phyloP scores from a whole-genome alignment of 805 yeast species.

The Metschnikowia baotianmanensis region DNA sequence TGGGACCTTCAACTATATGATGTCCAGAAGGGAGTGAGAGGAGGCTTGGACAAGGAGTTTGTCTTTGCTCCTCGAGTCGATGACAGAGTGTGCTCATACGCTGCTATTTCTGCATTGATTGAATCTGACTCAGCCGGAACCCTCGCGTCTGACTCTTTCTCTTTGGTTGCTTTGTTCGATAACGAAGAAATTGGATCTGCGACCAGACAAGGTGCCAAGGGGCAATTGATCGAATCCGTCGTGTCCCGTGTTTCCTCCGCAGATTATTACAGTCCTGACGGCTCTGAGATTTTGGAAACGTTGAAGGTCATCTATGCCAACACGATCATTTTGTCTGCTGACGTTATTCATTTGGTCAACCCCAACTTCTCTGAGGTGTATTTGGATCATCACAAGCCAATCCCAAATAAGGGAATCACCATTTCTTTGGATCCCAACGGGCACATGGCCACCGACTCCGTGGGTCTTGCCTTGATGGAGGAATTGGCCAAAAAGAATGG shows the following conservation, averaged over 20 bases:
- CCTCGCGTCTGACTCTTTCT: slow-evolving; percentile 39
- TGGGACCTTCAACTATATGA: slow-evolving; percentile 79
- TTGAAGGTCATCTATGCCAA: slow-evolving; percentile 58
- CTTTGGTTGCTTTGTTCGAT: slow-evolving; percentile 66
- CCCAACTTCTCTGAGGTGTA: slow-evolving; percentile 73
- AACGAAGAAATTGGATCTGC: slow-evolving; percentile 84
- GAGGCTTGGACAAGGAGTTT: slow-evolving; percentile 77
- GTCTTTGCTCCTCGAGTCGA: slow-evolving; percentile 81
- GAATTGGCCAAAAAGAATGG: slow-evolving; percentile 64
- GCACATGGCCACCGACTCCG: slow-evolving; percentile 79
- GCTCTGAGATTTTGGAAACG: slow-evolving; percentile 24
- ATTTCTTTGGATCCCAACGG: slow-evolving; percentile 75
- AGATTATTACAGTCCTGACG: slow-evolving; percentile 20
- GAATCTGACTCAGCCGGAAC: slow-evolving; percentile 29
- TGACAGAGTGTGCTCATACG: slow-evolving; percentile 77
- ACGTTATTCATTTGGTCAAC: slow-evolving; percentile 77
- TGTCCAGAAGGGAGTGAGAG: slow-evolving; percentile 73
- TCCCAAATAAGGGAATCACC: slow-evolving; percentile 74
- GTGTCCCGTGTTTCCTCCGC: slow-evolving; percentile 52
- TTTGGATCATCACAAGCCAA: slow-evolving; percentile 74
- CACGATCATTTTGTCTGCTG: slow-evolving; percentile 78
- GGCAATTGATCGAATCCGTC: slow-evolving; percentile 67
- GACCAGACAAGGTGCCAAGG: slow-evolving; percentile 78
- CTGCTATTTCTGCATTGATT: slow-evolving; percentile 63
- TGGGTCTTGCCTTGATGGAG: slow-evolving; percentile 67